Evolutionary conservation across 164 flowering plant species (phyloP).

Genomic region (Aristolochia fimbriata): DNA sequence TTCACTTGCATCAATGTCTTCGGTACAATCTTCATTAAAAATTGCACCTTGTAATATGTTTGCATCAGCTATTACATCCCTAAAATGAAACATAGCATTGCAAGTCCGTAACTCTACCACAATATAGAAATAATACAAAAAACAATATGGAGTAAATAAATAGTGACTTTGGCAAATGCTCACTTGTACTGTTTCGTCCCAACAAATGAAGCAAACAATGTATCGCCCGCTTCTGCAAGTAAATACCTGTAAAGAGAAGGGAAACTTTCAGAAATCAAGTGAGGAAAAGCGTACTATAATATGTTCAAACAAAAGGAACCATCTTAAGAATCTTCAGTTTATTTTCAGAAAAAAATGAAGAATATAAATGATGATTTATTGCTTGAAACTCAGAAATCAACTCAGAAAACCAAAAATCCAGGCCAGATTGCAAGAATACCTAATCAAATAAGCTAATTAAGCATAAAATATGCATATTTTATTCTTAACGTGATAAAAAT

Average conservation of each 20-base stretch:
- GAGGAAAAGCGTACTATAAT: neutral
- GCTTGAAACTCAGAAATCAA: too few species aligned
- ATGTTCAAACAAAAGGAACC: neutral
- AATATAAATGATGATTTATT: too few species aligned
- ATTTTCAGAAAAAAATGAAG: too few species aligned
- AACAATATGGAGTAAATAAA: neutral
- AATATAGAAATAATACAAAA: neutral
- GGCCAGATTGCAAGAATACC: too few species aligned
- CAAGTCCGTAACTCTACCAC: neutral
- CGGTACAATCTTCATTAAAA: conserved; percentile 70
- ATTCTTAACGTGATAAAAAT: too few species aligned
- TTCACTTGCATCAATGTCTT: conserved; percentile 37
- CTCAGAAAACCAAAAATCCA: too few species aligned
- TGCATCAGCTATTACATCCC: conserved; percentile 92
- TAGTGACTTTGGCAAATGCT: conserved; percentile 12
- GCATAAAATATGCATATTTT: too few species aligned
- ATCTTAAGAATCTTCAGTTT: neutral
- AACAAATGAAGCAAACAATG: conserved; percentile 91
- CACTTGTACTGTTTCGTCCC: conserved; percentile 97
- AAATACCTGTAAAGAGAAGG: conserved; percentile 48
- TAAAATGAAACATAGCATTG: neutral
- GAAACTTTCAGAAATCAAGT: neutral
- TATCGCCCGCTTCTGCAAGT: conserved; percentile 95
- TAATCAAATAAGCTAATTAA: too few species aligned
- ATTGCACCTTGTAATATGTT: conserved; percentile 93